Percentiles rank a stretch among this genome's conserved stretches.
These are phyloP conservation scores for Plantago elongata DNA, from an alignment of 257 asterid genomes.

Conservation along the genomic window DNA sequence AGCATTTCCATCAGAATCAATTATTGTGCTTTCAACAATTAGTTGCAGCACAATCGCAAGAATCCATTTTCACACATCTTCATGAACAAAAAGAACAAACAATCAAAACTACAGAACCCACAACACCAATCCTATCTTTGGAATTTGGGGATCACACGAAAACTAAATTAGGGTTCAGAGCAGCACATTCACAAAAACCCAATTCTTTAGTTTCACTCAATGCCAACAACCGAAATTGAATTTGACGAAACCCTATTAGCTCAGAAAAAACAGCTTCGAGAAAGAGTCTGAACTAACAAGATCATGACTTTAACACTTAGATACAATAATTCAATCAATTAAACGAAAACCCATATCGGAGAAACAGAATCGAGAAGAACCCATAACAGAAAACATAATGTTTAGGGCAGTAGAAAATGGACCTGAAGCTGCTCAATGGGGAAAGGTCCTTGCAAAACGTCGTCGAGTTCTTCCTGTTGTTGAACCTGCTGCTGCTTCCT, in stretches of 20 bases:
- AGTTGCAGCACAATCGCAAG: not conserved
- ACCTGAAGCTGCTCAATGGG: slow-evolving; percentile 91
- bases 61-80: no score
- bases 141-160: no score
- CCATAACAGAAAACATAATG: not conserved
- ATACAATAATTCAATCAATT: not conserved
- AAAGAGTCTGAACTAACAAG: slow-evolving; percentile 5
- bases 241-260: not conserved
- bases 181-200: slow-evolving; percentile 1
- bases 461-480: slow-evolving; percentile 59
- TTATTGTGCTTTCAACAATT: not conserved
- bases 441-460: slow-evolving; percentile 70
- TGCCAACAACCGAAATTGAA: not conserved
- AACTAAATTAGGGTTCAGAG: not conserved
- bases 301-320: not conserved
- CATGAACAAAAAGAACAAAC: not conserved
- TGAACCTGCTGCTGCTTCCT: slow-evolving; percentile 43
- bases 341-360: slow-evolving; percentile 22
- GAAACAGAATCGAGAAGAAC: slow-evolving; percentile 3
- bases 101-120: not conserved
- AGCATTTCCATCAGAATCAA: no score
- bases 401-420: not conserved
- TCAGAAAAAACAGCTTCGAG: not conserved
- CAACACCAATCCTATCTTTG: not conserved
- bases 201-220: slow-evolving; percentile 5